Evolutionary conservation across 176 grass and related monocot genomes (phyloP).

Genomic region (Ananas comosus): DNA sequence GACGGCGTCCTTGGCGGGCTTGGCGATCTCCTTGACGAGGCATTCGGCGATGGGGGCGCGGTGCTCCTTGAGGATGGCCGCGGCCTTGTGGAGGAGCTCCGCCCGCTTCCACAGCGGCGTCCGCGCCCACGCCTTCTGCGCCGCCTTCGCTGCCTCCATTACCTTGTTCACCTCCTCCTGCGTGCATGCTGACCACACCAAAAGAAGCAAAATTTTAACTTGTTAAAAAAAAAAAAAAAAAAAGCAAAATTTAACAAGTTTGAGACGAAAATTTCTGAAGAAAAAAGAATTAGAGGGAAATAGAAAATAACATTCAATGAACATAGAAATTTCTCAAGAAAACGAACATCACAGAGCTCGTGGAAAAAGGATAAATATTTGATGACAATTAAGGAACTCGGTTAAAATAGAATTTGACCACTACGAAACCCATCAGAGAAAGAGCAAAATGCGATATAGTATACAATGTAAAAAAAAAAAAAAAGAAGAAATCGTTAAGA

Average conservation of each 20-base stretch:
- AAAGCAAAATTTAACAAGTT: not conserved
- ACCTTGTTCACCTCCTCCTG: conserved; percentile 99
- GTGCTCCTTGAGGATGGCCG: conserved; percentile 86
- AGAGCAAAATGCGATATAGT: too few relatives aligned
- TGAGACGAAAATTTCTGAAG: not conserved
- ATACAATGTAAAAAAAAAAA: too few relatives aligned
- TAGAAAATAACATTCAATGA: too few relatives aligned
- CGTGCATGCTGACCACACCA: conserved; percentile 56
- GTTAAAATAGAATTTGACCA: too few relatives aligned
- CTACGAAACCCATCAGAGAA: too few relatives aligned
- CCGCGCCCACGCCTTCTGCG: conserved; percentile 67
- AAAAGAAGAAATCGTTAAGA: too few relatives aligned
- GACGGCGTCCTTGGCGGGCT: conserved; percentile 89
- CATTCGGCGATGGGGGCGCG: conserved; percentile 70
- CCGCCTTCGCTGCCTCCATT: conserved; percentile 72
- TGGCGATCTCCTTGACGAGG: conserved; percentile 94
- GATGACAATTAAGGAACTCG: too few relatives aligned
- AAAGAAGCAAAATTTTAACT: not conserved
- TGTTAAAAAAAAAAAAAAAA: too few relatives aligned
- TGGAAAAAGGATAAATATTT: too few relatives aligned
- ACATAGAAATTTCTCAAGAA: too few relatives aligned
- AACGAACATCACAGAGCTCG: too few relatives aligned
- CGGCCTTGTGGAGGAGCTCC: conserved; percentile 85
- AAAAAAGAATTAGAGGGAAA: not conserved
- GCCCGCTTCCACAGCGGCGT: conserved; percentile 91